Base-by-base conservation (phyloP, 345 rosid genomes). In the Boechera retrofracta region DNA sequence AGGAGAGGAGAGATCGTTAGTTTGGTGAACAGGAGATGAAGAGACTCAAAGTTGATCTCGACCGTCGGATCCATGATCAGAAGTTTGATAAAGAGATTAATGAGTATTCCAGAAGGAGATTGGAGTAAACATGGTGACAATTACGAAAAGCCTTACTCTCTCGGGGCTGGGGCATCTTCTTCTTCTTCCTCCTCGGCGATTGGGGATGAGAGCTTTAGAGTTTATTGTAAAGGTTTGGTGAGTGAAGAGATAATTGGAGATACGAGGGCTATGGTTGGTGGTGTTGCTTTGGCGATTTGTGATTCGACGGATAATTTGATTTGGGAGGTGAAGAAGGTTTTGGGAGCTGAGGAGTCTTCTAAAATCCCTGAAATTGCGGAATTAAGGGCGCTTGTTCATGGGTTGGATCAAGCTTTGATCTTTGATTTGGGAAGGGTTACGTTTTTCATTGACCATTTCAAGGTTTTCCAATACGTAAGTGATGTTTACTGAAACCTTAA, bases 61-160 rank as follows among this genome's bases (percentile, higher is more conserved):
- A 86, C 75, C 92, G 87, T 73, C 77, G 86, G 74, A 79, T 90
- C 52, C 86, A 89, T 49, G 92, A 92, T 68, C 90, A 85, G 81
- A 77, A 74, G 26, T 76, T 92, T 15, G 91, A 90, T 8, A 36
- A 63, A 21, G 86, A 88, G 67, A 82, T 93, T 41, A 21, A 65
- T 82, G 71, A 70, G 10, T 49, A 79, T 90, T 3, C 85, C 90
- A 0, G 88, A 89, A 2, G 78, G 57, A 11, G 89, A 84, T 24
- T 90, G 98, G 96, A 60, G 38, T 4, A 56, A 85, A 36, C 15
- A 77, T 56, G 94, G 94, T 7, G 90, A 84, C 54, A 10, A 69
- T 18, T 85, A 75, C 76, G 66, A 85, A 38, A 84, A 79, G 39
- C 93, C 96, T 21, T 88, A 75, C 72, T 64, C 81, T 5, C 79